These are phyloP conservation scores for Sporothrix dimorphospora DNA, from an alignment of 2,329 filamentous ascomycete genomes.

Conservation along the genomic window DNA sequence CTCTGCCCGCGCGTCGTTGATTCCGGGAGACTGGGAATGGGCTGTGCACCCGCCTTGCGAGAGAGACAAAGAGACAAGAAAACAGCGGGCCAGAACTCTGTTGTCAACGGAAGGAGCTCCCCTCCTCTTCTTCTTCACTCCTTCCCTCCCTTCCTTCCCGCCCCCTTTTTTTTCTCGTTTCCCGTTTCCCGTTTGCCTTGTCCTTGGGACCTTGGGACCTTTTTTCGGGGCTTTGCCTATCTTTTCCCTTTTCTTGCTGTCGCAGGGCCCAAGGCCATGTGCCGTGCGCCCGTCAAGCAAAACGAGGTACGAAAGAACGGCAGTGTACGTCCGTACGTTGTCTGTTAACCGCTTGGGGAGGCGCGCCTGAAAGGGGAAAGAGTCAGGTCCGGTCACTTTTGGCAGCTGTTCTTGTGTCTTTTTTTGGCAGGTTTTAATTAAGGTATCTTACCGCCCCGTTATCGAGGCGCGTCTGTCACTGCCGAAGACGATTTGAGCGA, in stretches of 20 bases:
- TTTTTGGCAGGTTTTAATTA: not conserved
- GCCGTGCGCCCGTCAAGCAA: not conserved
- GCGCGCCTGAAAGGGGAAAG: slow-evolving; percentile 16
- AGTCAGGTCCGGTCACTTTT: slow-evolving; percentile 11
- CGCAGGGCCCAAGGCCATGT: slow-evolving; percentile 19
- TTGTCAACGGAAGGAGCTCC: not conserved
- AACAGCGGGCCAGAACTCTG: not conserved
- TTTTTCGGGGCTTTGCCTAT: slow-evolving; percentile 1
- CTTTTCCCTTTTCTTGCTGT: slow-evolving; percentile 14
- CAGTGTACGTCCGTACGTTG: too few species aligned
- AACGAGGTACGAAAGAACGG: not conserved
- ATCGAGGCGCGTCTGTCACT: not conserved
- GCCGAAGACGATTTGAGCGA: not conserved
- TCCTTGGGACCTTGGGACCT: not conserved
- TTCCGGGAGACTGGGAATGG: slow-evolving; percentile 23
- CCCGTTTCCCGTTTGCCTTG: not conserved
- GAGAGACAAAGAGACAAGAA: not conserved
- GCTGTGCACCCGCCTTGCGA: slow-evolving; percentile 17
- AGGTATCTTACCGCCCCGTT: too few species aligned
- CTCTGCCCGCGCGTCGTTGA: slow-evolving; percentile 9
- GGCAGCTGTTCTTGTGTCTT: not conserved
- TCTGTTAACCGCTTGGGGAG: not conserved
- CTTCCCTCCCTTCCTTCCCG: not conserved
- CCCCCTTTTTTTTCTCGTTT: not conserved
- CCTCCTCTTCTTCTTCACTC: not conserved